These are phyloP conservation scores for Malus orientalis DNA, from an alignment of 306 rosid species.

Conservation along the genomic window DNA sequence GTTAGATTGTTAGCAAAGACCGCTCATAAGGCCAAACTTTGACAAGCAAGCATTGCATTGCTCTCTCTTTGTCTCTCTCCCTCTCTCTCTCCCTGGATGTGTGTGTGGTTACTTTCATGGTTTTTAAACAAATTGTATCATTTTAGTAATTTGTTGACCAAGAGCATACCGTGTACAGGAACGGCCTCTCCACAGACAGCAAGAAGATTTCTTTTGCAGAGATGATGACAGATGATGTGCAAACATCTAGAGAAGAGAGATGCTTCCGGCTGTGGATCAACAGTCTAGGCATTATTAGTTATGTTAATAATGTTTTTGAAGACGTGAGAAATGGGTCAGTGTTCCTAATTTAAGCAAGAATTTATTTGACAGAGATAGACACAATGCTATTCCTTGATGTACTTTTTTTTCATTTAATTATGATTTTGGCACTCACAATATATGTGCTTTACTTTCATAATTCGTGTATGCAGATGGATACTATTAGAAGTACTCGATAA, in stretches of 20 bases:
- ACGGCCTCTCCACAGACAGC: constrained; percentile 78
- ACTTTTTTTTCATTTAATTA: neutral
- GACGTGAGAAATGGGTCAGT: constrained; percentile 80
- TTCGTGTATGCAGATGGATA: constrained; percentile 53
- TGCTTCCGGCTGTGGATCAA: constrained; percentile 94
- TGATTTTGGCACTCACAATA: neutral
- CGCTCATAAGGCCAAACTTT: neutral
- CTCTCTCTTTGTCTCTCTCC: neutral
- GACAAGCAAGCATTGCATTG: neutral
- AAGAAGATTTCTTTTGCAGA: constrained; percentile 75
- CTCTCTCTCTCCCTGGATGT: neutral
- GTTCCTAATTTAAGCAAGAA: too few species aligned
- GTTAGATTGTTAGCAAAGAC: neutral
- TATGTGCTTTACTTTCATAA: constrained; percentile 11
- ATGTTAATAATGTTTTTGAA: constrained; percentile 76
- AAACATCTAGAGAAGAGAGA: constrained; percentile 92
- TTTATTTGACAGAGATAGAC: neutral
- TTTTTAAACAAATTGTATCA: neutral
- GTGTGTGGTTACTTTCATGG: neutral
- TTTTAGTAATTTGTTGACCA: constrained; percentile 13
- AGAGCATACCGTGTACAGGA: constrained; percentile 41
- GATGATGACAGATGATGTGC: constrained; percentile 91
- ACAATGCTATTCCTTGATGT: too few species aligned
- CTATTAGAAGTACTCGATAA: constrained; percentile 88
- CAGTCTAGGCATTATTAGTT: constrained; percentile 73